Conservation (phyloP, 2,329 filamentous ascomycete species). For the Fusarium poae region DNA sequence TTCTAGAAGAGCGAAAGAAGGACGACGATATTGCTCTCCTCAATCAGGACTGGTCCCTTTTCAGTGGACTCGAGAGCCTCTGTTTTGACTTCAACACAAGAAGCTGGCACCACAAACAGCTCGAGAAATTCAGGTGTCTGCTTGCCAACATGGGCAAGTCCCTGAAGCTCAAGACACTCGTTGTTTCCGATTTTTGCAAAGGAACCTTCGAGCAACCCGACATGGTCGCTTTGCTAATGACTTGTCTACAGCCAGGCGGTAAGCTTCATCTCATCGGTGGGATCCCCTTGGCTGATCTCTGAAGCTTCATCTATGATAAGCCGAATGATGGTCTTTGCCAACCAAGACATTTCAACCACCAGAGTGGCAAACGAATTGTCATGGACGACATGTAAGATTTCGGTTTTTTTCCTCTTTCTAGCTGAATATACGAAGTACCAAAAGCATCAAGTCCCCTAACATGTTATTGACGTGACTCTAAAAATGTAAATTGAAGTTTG, state of each 20-base stretch:
- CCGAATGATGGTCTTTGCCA: background rate
- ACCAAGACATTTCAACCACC: background rate
- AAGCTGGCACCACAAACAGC: background rate
- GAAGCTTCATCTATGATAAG: background rate
- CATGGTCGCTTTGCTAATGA: constrained; percentile 14
- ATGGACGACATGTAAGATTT: no score
- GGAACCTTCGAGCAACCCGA: background rate
- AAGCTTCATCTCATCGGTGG: constrained; percentile 10
- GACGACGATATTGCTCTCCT: background rate
- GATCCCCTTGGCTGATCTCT: background rate
- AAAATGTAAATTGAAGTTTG: constrained; percentile 13
- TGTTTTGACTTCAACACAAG: constrained; percentile 17
- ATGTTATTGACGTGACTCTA: background rate
- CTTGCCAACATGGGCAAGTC: constrained; percentile 8
- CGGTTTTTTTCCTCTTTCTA: background rate
- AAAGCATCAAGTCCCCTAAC: background rate
- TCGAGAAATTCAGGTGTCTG: background rate
- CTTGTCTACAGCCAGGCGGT: constrained; percentile 28
- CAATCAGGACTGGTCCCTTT: constrained; percentile 15
- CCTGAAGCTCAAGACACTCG: constrained; percentile 28
- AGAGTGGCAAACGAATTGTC: no score
- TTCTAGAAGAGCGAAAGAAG: background rate
- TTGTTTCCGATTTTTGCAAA: constrained; percentile 2
- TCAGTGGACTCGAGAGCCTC: constrained; percentile 27
- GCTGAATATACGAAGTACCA: background rate